These are phyloP conservation scores for Boechera stricta DNA, from an alignment of 345 rosid genomes.

Conservation along the genomic window DNA sequence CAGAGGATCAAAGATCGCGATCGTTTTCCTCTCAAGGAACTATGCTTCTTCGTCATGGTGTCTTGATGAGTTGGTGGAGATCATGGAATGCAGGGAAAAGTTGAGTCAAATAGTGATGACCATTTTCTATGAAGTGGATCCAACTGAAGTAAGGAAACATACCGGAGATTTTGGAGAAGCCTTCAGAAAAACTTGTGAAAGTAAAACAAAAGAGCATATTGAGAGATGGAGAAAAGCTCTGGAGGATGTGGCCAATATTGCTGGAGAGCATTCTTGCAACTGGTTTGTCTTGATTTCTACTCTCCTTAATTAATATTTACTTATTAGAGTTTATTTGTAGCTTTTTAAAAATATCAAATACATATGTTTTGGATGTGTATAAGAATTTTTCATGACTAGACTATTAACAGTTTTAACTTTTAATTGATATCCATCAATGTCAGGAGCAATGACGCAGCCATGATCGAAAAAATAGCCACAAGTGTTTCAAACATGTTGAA, in stretches of 20 bases:
- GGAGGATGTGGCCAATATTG: background rate
- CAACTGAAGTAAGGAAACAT: no score
- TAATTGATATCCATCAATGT: background rate
- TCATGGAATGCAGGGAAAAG: rapidly evolving
- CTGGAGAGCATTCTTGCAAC: no score
- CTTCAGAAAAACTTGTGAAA: no score
- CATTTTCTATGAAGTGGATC: no score
- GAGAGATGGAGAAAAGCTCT: constrained; percentile 10
- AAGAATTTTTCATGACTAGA: no score
- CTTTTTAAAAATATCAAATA: no score
- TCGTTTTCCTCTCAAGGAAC: background rate
- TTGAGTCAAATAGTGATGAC: no score
- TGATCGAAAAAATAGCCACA: background rate
- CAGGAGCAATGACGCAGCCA: background rate
- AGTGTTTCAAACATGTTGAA: background rate
- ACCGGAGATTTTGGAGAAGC: no score
- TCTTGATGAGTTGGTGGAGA: no score
- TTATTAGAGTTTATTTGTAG: no score
- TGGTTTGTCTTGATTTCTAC: background rate
- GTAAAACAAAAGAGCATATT: background rate
- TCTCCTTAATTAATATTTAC: no score
- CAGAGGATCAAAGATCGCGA: background rate
- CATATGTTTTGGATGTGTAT: no score
- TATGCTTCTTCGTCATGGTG: background rate
- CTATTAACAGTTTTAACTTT: background rate